phyloP scores from a whole-genome alignment of 768 basidiomycete genomes.

The Boletus vinaceobasis region DNA sequence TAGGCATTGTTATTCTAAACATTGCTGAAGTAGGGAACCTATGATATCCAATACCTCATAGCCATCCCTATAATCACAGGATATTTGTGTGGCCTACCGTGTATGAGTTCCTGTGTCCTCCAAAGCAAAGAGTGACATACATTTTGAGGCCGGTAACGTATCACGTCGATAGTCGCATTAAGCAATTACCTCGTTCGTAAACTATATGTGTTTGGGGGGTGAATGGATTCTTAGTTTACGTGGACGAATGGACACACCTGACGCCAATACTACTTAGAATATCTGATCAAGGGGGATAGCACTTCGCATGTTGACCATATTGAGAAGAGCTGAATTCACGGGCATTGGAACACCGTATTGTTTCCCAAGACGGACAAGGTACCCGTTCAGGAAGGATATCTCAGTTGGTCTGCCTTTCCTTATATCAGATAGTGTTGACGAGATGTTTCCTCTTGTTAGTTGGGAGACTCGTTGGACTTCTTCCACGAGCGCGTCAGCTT shows the following conservation, averaged over 20 bases:
- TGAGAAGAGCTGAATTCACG: slow-evolving; percentile 49
- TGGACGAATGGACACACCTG: slow-evolving; percentile 10
- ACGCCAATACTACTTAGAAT: slow-evolving; percentile 9
- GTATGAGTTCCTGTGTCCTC: neutral
- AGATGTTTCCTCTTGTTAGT: slow-evolving; percentile 63
- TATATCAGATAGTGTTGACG: slow-evolving; percentile 79
- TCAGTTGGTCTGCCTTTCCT: slow-evolving; percentile 63
- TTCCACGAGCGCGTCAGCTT: slow-evolving; percentile 41
- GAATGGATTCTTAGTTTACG: neutral
- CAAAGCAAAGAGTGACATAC: neutral
- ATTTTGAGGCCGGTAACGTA: neutral
- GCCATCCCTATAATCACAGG: neutral
- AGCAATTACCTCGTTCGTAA: neutral
- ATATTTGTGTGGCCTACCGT: neutral
- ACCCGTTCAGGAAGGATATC: slow-evolving; percentile 81
- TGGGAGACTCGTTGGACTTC: slow-evolving; percentile 59
- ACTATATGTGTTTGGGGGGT: neutral
- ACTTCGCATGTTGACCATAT: slow-evolving; percentile 58
- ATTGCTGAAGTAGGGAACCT: neutral
- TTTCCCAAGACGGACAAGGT: slow-evolving; percentile 61
- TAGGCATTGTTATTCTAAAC: neutral
- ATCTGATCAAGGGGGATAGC: slow-evolving; percentile 52
- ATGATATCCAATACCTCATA: neutral
- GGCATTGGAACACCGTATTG: slow-evolving; percentile 57
- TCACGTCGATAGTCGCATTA: neutral